Conservation (phyloP, 2,329 filamentous ascomycete genomes). For the Stemphylium vesicarium region DNA sequence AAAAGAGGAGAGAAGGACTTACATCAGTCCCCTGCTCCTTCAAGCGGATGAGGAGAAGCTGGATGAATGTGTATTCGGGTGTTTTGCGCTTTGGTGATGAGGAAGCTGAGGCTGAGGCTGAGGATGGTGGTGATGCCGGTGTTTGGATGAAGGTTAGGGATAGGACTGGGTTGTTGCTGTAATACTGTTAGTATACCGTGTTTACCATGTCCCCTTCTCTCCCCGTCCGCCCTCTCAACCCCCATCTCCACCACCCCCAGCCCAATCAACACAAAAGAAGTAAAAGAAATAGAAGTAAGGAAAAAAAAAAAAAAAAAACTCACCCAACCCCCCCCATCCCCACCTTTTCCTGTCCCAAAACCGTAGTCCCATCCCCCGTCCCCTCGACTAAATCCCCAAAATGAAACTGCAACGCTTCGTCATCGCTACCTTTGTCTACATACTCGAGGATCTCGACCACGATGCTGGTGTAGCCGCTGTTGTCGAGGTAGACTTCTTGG, state of each 20-base stretch:
- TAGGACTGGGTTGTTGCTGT: slow-evolving; percentile 63
- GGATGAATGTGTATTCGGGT: slow-evolving; percentile 71
- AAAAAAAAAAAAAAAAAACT: slow-evolving; percentile 21
- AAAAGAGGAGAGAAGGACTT: too few relatives aligned
- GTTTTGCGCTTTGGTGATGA: slow-evolving; percentile 38
- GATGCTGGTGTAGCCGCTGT: slow-evolving; percentile 81
- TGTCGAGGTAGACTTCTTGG: slow-evolving; percentile 91
- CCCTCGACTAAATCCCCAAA: slow-evolving; percentile 55
- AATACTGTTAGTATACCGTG: slow-evolving; percentile 9
- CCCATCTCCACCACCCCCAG: too few relatives aligned
- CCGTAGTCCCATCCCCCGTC: slow-evolving; percentile 45
- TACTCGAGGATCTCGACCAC: slow-evolving; percentile 91
- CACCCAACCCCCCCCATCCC: slow-evolving; percentile 48
- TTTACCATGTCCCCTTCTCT: not conserved
- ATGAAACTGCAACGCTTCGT: slow-evolving; percentile 65
- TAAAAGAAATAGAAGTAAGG: not conserved
- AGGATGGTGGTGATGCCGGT: slow-evolving; percentile 49
- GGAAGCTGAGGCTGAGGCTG: too few relatives aligned
- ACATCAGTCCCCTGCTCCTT: slow-evolving; percentile 75
- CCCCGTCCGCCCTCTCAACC: not conserved
- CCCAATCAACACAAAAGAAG: too few relatives aligned
- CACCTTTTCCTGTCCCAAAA: slow-evolving; percentile 38
- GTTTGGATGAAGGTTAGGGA: slow-evolving; percentile 68
- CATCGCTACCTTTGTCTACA: slow-evolving; percentile 71
- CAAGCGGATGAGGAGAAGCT: slow-evolving; percentile 78